These are phyloP conservation scores for Leccinum broughii DNA, from an alignment of 768 basidiomycete genomes.

Conservation along the genomic window DNA sequence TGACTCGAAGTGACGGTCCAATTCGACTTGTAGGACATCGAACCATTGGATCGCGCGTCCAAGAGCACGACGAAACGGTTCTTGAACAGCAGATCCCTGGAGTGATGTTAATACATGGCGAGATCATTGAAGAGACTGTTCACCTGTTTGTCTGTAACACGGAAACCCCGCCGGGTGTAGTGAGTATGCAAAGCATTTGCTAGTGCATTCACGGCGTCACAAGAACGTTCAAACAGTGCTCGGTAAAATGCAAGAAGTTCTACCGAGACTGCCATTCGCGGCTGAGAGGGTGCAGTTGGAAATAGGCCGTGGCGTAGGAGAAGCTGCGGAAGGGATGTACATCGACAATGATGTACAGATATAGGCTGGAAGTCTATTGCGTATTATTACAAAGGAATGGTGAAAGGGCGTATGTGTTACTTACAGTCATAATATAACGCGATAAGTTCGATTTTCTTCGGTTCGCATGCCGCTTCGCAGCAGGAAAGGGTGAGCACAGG, in stretches of 20 bases:
- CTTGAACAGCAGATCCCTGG: conserved; percentile 14
- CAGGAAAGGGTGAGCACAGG: background rate
- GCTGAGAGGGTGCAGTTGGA: conserved; percentile 29
- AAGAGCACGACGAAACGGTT: conserved; percentile 34
- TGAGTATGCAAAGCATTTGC: conserved; percentile 1
- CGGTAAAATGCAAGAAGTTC: conserved; percentile 15
- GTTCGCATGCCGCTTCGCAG: background rate
- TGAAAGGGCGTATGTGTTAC: background rate
- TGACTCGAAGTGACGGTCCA: conserved; percentile 11
- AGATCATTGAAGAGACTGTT: background rate
- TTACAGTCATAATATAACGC: background rate
- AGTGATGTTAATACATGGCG: background rate
- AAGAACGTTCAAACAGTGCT: conserved; percentile 36
- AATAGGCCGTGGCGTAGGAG: conserved; percentile 36
- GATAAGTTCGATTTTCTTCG: background rate
- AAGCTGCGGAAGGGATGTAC: background rate
- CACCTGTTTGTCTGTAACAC: background rate
- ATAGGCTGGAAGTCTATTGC: background rate
- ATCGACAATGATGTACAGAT: background rate
- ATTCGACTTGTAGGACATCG: conserved; percentile 16
- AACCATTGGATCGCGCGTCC: conserved; percentile 32
- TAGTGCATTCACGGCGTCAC: conserved; percentile 3
- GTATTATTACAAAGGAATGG: background rate
- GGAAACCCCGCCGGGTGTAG: conserved; percentile 13
- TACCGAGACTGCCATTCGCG: conserved; percentile 11